Evolutionary conservation across 1,284 basidiomycete genomes (phyloP), one percentile per base, ranked within the genome.

Genomic region (Ceraceosorus guamensis): DNA sequence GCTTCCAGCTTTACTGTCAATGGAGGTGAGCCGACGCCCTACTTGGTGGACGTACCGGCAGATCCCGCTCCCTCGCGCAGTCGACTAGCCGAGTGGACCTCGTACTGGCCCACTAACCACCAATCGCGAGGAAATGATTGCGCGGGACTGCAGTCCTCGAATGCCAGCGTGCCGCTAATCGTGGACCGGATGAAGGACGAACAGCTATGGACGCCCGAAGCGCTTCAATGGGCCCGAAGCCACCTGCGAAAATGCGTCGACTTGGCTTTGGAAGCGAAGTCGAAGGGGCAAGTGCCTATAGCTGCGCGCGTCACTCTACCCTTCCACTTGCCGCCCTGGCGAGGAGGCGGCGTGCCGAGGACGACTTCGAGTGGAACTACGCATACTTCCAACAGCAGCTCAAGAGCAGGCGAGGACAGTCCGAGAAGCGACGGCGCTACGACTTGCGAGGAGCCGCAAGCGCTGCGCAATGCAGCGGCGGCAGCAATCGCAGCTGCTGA

Each of bases 21-120:
- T 46, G 52, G 52, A 45, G 34, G 16, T n/a, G 39, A 46, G 48
- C 39, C 41, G 5, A 33, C 10, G 35, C 52, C 52, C 3, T 46
- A 34, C 32, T 73, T 80, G 1, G 71, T 83, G 2, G 67, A 79
- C 1, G 87, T 95, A 0, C 91, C 93, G 0, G 77, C 80, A 24
- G 80, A 82, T 6, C 81, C 85, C 5, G 91, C 91, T 0, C 79
- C 87, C 2, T 90, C 87, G 0, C 80, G 80, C 1, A 80, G 80
- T 13, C 86, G 91, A 16, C 79, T 90, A 3, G 74, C 78, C 0
- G 77, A 78, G 45, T 79, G 78, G 78, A 67, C 68, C 48, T 58
- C 61, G 3, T 66, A 73, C 10, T 76, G 73, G 73, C 73, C 73
- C 6, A 55, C 35, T 44, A 43, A 16, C 34, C n/a, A n/a, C n/a